Conservation (phyloP, 768 basidiomycete species). For the Tricholoma matsutake region DNA sequence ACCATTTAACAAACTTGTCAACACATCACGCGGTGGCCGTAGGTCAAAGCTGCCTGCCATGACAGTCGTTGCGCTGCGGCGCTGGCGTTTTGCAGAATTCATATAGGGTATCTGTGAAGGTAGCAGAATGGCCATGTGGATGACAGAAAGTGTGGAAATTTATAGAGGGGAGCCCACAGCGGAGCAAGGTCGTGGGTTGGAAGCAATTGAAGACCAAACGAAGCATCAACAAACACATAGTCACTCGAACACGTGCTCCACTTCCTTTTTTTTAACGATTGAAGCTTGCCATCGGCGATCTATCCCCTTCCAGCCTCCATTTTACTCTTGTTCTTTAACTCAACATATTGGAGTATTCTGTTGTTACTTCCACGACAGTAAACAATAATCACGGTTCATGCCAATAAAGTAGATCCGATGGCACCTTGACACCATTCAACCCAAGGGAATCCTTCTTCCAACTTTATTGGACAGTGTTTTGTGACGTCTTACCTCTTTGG, state of each 20-base stretch:
- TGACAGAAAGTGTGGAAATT: constrained; percentile 23
- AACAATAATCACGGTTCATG: neutral
- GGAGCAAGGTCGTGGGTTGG: constrained; percentile 51
- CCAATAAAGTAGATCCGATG: too few relatives aligned
- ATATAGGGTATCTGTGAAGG: constrained; percentile 26
- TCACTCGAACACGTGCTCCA: constrained; percentile 43
- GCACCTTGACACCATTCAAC: too few relatives aligned
- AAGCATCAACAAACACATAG: constrained; percentile 52
- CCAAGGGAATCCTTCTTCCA: neutral
- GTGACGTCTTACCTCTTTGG: constrained; percentile 17
- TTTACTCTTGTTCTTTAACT: neutral
- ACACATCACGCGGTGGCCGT: constrained; percentile 64
- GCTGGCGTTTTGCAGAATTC: constrained; percentile 38
- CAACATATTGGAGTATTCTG: neutral
- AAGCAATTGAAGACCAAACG: constrained; percentile 38
- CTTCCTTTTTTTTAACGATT: constrained; percentile 33
- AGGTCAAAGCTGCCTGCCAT: constrained; percentile 75
- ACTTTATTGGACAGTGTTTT: neutral
- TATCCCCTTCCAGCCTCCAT: constrained; percentile 34
- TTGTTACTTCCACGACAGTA: neutral
- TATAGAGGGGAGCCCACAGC: constrained; percentile 38
- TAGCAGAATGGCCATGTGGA: constrained; percentile 32
- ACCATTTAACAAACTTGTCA: constrained; percentile 78
- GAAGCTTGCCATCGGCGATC: constrained; percentile 34
- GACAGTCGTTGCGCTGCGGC: constrained; percentile 71